These are phyloP conservation scores for Oryza punctata DNA, from an alignment of 176 grass and related monocot species.

Conservation along the genomic window DNA sequence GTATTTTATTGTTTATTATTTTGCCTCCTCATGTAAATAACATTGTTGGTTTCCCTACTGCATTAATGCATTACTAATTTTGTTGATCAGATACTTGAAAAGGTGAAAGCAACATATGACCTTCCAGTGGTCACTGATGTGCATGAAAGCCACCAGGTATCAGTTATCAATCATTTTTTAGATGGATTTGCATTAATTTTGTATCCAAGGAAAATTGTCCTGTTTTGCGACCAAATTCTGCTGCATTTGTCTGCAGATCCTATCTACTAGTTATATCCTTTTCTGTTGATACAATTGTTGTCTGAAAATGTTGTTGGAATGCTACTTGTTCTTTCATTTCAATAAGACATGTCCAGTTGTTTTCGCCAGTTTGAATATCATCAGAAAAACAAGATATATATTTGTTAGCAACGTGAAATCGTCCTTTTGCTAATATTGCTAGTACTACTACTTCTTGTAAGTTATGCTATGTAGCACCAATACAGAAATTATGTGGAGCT, in stretches of 20 bases:
- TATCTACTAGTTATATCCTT: constrained; percentile 20
- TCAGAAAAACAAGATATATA: not conserved
- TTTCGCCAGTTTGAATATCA: not conserved
- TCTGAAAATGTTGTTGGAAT: constrained; percentile 15
- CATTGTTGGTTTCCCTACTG: not conserved
- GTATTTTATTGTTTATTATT: not conserved
- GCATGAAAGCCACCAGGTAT: constrained; percentile 91
- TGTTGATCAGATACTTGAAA: constrained; percentile 80
- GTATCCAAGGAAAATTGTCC: not conserved
- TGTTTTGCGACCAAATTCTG: constrained; percentile 8
- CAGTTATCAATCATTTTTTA: not conserved
- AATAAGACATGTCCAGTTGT: not conserved
- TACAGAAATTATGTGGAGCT: not conserved
- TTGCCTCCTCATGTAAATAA: not conserved
- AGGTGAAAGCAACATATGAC: constrained; percentile 82
- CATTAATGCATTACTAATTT: constrained; percentile 4
- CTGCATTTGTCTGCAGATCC: not conserved
- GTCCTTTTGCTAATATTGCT: constrained; percentile 10
- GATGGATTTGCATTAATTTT: not conserved
- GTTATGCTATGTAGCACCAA: constrained; percentile 10
- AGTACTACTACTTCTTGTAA: not conserved
- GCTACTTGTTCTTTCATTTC: constrained; percentile 14
- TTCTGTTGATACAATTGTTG: not conserved
- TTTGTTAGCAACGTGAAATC: not conserved
- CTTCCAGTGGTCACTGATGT: constrained; percentile 91